Base-by-base conservation (phyloP, 306 rosid species). In the Cicer arietinum region DNA sequence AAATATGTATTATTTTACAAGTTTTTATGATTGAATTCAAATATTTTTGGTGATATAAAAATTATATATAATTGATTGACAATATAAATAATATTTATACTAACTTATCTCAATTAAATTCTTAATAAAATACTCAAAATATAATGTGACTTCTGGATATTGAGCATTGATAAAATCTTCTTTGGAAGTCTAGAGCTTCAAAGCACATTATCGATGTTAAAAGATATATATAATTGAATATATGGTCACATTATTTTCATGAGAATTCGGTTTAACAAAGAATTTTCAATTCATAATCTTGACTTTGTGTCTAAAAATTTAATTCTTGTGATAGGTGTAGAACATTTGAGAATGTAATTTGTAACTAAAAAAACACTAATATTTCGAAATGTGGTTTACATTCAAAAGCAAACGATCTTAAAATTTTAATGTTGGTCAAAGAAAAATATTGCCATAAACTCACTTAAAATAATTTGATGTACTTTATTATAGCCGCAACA, bases 211-310 rank as follows among this genome's bases (percentile, higher is more conserved):
- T 52, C 18, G n/a, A 52, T 54, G 11, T 37, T 39, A 10, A 41
- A 39, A 17, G 40, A 63, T 40, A 45, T 30, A 39, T 53, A 6
- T 53, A 30, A 35, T 71, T 37, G 58, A 51, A 35, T 44, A 52
- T 16, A 59, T 10, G 51, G n/a, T 71, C 64, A 71, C 76, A 53
- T 54, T 54, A 59, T 40, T 54, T 54, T 41, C 39, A 54, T 35
- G 53, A 54, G 66, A 54, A 54, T 41, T 18, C 42, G 41, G 10
- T 13, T 13, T 22, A 14, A 14, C 17, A 40, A n/a, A 11, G 8
- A 71, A 18, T 71, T 53, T 71, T 6, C 17, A 39, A 52, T 53
- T 43, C 16, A 1, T 43, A 11, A 57, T 58, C 8, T 73, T 58
- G 58, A 73, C 68, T 73, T 58, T 73, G 16, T 58, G 17, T 54